Evolutionary conservation across 2,329 filamentous ascomycete genomes (phyloP), one percentile per base, ranked within the genome.

Genomic region (Pseudocercospora eumusae): DNA sequence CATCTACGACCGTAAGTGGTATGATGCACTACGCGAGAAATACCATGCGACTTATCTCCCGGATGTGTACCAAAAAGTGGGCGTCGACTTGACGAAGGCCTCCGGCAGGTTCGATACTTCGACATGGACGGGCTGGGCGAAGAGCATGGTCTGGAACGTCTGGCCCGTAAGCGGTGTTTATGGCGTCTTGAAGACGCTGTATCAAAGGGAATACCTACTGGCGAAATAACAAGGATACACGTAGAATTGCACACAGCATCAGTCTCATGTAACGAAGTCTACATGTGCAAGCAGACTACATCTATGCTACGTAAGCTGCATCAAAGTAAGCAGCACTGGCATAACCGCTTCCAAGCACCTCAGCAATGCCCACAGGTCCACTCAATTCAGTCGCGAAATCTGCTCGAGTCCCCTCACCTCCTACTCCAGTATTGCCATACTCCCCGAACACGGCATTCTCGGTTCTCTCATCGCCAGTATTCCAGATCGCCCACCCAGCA

Each of bases 11-110:
- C 75, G 78, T 47, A 69, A 73, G 20, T 85, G 82, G 82, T 91
- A 92, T 73, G 83, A 89, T 31, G 78, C 71, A 1, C 77, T 92
- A 67, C 79, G 89, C 15, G 64, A 71, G 23, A 89, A 88, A 72
- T 91, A 89, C 75, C 74, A 80, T 53, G 89, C 88, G 11, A 78
- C 77, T 0, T 79, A 81, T 6, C 76, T 91, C 68, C 88, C 88
- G 25, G 86, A 78, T 50, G 87, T 91, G 4, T 90, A 86, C 75
- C 86, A 91, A 69, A 92, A 92, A 77, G 86, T 89, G 47, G 82
- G 81, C 65, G 84, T 88, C 36, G 64, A 68, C 50, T 50, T 67
- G 23, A 66, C 57, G 21, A 63, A 60, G 36, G 60, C 40, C 1
- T 40, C 58, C 55, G 57, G 49, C 18, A 57, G 57, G 10, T 33